Evolutionary conservation across 2,329 filamentous ascomycete genomes (phyloP).

Genomic region (Fusarium sterilihyphosum): DNA sequence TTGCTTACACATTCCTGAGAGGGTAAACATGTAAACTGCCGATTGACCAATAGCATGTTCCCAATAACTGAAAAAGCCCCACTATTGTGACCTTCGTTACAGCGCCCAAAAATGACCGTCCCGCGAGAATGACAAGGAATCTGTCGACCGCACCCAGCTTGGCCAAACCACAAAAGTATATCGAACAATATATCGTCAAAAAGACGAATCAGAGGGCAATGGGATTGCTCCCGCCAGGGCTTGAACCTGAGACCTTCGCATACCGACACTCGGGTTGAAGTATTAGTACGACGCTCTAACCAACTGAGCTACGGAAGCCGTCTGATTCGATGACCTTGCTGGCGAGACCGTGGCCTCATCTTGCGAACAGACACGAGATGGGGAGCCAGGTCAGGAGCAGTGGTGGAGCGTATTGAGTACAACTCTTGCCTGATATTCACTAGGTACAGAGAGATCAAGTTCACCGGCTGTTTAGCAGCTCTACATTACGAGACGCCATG

Average conservation of each 20-base stretch:
- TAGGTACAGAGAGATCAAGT: too few relatives aligned
- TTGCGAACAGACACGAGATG: accelerated
- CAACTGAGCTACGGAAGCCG: neutral
- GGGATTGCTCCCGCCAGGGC: neutral
- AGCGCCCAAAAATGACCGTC: neutral
- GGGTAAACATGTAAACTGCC: neutral
- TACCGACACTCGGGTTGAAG: neutral
- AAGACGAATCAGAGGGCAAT: neutral
- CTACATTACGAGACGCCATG: neutral
- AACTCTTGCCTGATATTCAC: too few relatives aligned
- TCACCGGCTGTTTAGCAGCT: neutral
- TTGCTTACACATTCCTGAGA: neutral
- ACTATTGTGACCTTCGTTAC: neutral
- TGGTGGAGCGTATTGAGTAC: accelerated
- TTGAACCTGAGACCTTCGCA: neutral
- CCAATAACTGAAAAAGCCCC: neutral
- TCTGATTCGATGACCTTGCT: neutral
- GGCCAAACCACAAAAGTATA: too few relatives aligned
- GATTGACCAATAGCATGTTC: too few relatives aligned
- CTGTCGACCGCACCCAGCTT: too few relatives aligned
- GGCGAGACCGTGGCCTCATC: neutral
- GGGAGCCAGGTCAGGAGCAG: neutral
- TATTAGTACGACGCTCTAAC: neutral
- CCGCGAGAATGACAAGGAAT: neutral
- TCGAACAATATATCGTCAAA: neutral